Evolutionary conservation across 306 rosid species (phyloP).

Genomic region (Vigna reflexopilosa): DNA sequence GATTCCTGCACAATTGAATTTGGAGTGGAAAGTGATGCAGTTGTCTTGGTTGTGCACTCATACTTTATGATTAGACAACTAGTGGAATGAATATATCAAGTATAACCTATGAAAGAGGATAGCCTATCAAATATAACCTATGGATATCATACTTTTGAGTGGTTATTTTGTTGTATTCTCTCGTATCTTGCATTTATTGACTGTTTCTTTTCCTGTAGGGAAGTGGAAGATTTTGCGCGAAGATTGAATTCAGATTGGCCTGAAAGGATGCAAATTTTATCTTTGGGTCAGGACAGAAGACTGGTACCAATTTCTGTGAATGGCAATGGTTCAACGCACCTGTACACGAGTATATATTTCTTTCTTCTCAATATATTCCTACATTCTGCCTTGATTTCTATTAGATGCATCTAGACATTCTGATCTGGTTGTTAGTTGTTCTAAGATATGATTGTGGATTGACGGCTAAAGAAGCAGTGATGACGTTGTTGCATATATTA

Average conservation of each 20-base stretch:
- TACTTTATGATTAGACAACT: slow-evolving; percentile 23
- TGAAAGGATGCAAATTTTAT: slow-evolving; percentile 85
- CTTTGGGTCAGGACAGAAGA: slow-evolving; percentile 77
- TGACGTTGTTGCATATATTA: neutral
- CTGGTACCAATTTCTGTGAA: slow-evolving; percentile 67
- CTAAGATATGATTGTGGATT: slow-evolving; percentile 3
- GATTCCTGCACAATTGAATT: slow-evolving; percentile 1
- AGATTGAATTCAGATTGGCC: slow-evolving; percentile 92
- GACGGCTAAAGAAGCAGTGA: neutral
- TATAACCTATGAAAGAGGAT: slow-evolving; percentile 10
- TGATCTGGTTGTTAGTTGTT: neutral
- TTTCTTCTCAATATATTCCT: neutral
- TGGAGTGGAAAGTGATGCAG: neutral
- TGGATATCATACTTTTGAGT: neutral
- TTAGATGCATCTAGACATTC: slow-evolving; percentile 26
- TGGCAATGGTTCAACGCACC: slow-evolving; percentile 60
- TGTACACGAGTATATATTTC: slow-evolving; percentile 63
- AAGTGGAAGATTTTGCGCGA: slow-evolving; percentile 93
- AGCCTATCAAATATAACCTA: too few species aligned
- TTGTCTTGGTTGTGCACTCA: slow-evolving; percentile 13
- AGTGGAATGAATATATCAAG: neutral
- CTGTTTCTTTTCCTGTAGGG: slow-evolving; percentile 54
- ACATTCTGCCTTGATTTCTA: slow-evolving; percentile 15
- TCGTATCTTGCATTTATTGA: neutral
- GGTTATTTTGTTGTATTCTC: neutral